Base-by-base conservation (phyloP, 192 early-diverging fungal genomes). In the Chytriomyces confervae region DNA sequence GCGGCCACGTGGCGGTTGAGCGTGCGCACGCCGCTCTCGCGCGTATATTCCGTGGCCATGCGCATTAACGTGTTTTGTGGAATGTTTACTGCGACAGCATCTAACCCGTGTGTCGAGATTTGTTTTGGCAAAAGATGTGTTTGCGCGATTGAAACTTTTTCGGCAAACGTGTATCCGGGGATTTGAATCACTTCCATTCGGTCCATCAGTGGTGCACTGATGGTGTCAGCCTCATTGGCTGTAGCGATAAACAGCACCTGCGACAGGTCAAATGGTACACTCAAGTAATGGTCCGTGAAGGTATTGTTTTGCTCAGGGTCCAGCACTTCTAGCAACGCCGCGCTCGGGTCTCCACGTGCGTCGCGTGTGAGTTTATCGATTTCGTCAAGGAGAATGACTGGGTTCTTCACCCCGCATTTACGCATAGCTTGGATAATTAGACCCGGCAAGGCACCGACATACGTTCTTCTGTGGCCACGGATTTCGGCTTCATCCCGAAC, bases 401-500 rank as follows among this genome's bases (percentile, higher is more conserved):
- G 95, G 81, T 96, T 94, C 74, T 91, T 91, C 10, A 92, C 90
- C 23, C 90, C 91, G 51, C 84, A 87, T 75, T 89, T 86, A 27
- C 85, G 84, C 57, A 95, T 69, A 5, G 88, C 93, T 72, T 95
- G 94, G 7, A 94, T 85, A 66, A 96, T 90, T 11, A 90, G 63
- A 7, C 95, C 95, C 57, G 95, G 95, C 76, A 94, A 81, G 7
- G 95, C 91, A 16, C 95, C 95, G 63, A 96, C 87, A 81, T 96
- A 96, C 7, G 95, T 96, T 27, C 94, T 87, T 36, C 95, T 85
- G 78, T 96, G 95, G 18, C 95, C 95, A 45, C 93, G 84, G 66
- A 96, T 94, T 76, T 96, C 95, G 11, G 95, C 93, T 81, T 94
- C 95, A 80, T 96, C 95, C 53, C 92, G 84, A 1, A 96, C 90